Base-by-base conservation (phyloP, 495 filamentous ascomycete species). In the Talaromyces thailandensis region DNA sequence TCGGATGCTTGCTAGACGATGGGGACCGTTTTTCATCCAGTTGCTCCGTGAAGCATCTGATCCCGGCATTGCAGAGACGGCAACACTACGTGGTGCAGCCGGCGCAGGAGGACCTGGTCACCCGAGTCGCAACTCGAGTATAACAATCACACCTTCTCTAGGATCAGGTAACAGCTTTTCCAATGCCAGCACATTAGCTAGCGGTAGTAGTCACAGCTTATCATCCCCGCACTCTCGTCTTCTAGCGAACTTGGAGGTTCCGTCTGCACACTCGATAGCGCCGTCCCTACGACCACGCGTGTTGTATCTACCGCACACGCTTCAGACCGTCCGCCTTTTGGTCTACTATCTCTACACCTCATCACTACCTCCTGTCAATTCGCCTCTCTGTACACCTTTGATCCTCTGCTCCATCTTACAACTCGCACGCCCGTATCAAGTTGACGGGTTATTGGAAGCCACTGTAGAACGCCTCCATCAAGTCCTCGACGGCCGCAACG, bases 391-490 rank as follows among this genome's bases (percentile, higher is more conserved):
- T 74, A 95, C 91, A 0, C 94, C 94, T 0, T 94, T 97, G 63
- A 95, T 96, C 45, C 85, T 98, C 56, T 98, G 95, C 78, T 96
- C 91, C 24, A 82, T 98, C 7, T 84, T 98, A 24, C 94, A 98
- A 71, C 84, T 98, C 58, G 92, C 94, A 0, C 86, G 95, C 6
- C 94, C 94, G 0, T 98, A 98, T 70, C 88, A 90, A 31, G 81
- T 98, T 59, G 91, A 96, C 67, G 94, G 94, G 0, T 83, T 98
- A 1, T 80, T 98, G 0, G 94, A 98, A 74, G 91, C 91, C 1
- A 87, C 90, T 6, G 90, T 98, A 12, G 91, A 96, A 70, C 88
- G 93, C 21, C 84, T 98, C 6, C 94, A 98, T 69, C 85, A 89
- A 60, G 84, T 93, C 7, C 86, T 98, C 3, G 95, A 98, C 67